phyloP scores from a whole-genome alignment of 768 basidiomycete species.

The Tricholoma flavovirens region DNA sequence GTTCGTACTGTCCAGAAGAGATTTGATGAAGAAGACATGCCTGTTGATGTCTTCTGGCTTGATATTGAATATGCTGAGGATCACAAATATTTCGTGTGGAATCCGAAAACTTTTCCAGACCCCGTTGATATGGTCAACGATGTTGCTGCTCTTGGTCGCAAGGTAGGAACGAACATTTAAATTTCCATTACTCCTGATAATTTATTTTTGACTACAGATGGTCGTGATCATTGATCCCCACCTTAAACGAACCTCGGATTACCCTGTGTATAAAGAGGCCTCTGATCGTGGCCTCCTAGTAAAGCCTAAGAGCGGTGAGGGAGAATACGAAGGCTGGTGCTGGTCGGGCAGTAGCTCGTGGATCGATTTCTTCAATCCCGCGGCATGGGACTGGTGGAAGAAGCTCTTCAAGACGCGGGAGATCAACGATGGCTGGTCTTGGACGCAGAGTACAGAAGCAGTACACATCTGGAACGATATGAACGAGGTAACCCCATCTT shows the following conservation, averaged over 20 bases:
- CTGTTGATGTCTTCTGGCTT: slow-evolving; percentile 95
- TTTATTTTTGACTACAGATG: slow-evolving; percentile 54
- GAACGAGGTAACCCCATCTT: slow-evolving; percentile 71
- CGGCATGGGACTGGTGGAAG: slow-evolving; percentile 87
- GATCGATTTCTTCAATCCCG: slow-evolving; percentile 96
- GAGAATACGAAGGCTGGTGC: slow-evolving; percentile 97
- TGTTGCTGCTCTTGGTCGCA: slow-evolving; percentile 78
- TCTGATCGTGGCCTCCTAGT: slow-evolving; percentile 77
- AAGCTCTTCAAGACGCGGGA: slow-evolving; percentile 66
- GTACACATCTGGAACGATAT: slow-evolving; percentile 99
- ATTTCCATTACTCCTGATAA: not conserved
- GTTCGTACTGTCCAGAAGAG: slow-evolving; percentile 76
- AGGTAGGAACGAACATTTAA: slow-evolving; percentile 44
- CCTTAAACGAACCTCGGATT: slow-evolving; percentile 73
- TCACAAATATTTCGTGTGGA: slow-evolving; percentile 98
- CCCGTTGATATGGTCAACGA: slow-evolving; percentile 91
- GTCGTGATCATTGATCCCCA: slow-evolving; percentile 98
- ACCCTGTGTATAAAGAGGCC: slow-evolving; percentile 83
- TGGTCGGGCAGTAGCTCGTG: slow-evolving; percentile 96
- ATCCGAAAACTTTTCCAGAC: slow-evolving; percentile 86
- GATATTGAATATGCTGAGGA: slow-evolving; percentile 95
- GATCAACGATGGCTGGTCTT: slow-evolving; percentile 55
- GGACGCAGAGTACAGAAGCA: slow-evolving; percentile 75
- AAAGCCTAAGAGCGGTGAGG: slow-evolving; percentile 72
- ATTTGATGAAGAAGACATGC: slow-evolving; percentile 93